A percentile compares a stretch with the other conserved stretches of the same genome.
These are phyloP conservation scores for Colletotrichum spaethianum DNA, from an alignment of 2,329 filamentous ascomycete genomes.

Conservation along the genomic window DNA sequence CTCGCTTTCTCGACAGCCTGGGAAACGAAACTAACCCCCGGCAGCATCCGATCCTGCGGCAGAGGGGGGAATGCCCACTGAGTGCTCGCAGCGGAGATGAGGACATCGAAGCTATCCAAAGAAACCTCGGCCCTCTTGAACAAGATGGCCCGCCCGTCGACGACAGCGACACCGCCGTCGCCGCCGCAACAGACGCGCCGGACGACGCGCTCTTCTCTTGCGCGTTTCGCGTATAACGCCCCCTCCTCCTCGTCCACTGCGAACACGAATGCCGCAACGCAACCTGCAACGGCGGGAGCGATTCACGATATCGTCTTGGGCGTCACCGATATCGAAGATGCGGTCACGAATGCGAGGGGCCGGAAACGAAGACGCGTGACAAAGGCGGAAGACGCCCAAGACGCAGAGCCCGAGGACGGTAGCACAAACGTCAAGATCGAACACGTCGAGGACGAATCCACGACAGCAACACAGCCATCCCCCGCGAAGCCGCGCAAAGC, in stretches of 20 bases:
- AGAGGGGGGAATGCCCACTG: not conserved
- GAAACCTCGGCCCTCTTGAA: slow-evolving; percentile 72
- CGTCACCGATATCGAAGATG: slow-evolving; percentile 72
- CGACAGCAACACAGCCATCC: slow-evolving; percentile 41
- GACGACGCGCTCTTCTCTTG: slow-evolving; percentile 64
- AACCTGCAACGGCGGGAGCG: slow-evolving; percentile 2
- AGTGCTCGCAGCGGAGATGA: slow-evolving; percentile 56
- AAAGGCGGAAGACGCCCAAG: slow-evolving; percentile 47
- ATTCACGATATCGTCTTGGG: slow-evolving; percentile 21
- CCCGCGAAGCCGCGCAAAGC: slow-evolving; percentile 48
- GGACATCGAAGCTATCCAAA: slow-evolving; percentile 70
- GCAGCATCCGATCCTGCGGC: not conserved
- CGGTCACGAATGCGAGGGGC: slow-evolving; percentile 49
- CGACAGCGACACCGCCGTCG: slow-evolving; percentile 2
- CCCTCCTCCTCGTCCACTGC: slow-evolving; percentile 46
- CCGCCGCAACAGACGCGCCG: slow-evolving; percentile 56
- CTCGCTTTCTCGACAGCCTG: not conserved
- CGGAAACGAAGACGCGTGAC: slow-evolving; percentile 64
- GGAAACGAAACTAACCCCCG: too few relatives aligned
- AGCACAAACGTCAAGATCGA: slow-evolving; percentile 57
- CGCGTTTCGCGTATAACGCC: slow-evolving; percentile 60
- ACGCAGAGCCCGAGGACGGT: slow-evolving; percentile 36
- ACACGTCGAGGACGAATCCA: slow-evolving; percentile 45
- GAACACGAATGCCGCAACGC: slow-evolving; percentile 25
- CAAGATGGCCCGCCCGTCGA: slow-evolving; percentile 51